Percentiles rank a stretch among this genome's conserved stretches.
Conservation (phyloP, 306 rosid genomes). For the Quercus variabilis region DNA sequence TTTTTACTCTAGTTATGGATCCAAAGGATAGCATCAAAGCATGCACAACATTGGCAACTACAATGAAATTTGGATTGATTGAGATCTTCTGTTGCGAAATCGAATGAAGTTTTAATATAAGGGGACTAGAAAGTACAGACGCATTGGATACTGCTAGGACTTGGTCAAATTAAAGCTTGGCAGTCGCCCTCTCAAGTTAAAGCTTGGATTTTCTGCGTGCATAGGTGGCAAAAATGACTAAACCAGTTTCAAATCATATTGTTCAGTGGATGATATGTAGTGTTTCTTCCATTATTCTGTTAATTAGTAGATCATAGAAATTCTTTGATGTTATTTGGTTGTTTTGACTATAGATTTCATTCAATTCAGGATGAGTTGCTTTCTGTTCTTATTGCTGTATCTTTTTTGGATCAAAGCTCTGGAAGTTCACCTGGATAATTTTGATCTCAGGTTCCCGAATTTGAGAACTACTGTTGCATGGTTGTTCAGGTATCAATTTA, state of each 20-base stretch:
- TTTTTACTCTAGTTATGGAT: conserved; percentile 20
- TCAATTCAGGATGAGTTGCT: conserved; percentile 42
- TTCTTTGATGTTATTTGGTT: conserved; percentile 10
- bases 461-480: conserved; percentile 19
- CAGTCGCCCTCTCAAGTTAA: background rate
- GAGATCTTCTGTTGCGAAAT: conserved; percentile 7
- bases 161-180: background rate
- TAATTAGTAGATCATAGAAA: conserved; percentile 3
- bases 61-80: background rate
- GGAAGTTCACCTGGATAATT: conserved; percentile 34
- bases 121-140: background rate
- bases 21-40: conserved; percentile 3
- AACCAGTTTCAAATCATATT: conserved; percentile 11
- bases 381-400: conserved; percentile 42
- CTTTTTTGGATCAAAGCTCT: conserved; percentile 43
- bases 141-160: conserved; percentile 6
- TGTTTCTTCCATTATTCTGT: conserved; percentile 21
- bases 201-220: conserved; percentile 17
- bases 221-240: conserved; percentile 16
- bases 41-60: background rate
- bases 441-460: conserved; percentile 24
- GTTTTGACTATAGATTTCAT: conserved; percentile 39
- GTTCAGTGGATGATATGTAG: conserved; percentile 34
- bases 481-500: conserved; percentile 32
- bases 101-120: background rate